Conservation (phyloP, 257 asterid genomes). For the Sherardia arvensis region DNA sequence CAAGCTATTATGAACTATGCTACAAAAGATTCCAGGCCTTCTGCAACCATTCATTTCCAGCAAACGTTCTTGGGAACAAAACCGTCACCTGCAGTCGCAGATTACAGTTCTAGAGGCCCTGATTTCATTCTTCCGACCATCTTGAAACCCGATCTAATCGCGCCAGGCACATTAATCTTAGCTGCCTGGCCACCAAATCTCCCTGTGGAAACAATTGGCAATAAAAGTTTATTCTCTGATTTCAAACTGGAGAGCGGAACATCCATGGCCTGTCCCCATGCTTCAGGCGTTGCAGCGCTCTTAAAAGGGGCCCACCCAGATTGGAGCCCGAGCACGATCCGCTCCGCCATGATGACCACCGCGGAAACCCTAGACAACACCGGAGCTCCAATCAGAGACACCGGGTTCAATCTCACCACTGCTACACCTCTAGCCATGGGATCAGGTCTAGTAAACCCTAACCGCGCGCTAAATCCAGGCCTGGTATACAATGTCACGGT, state of each 20-base stretch:
- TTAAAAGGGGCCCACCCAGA: constrained; percentile 16
- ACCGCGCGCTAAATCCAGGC: constrained; percentile 4
- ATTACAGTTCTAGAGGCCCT: constrained; percentile 13
- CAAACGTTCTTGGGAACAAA: constrained; percentile 7
- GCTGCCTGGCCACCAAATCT: constrained; percentile 6
- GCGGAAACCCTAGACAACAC: constrained; percentile 13
- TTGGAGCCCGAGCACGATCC: constrained; percentile 20
- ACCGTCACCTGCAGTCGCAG: constrained; percentile 12
- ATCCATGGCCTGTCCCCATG: constrained; percentile 20
- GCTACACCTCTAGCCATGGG: constrained; percentile 18
- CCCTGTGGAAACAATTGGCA: background rate
- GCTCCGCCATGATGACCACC: constrained; percentile 24
- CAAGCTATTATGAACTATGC: constrained; percentile 4
- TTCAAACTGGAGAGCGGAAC: constrained; percentile 2
- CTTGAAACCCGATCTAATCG: constrained; percentile 15
- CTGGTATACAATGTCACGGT: background rate
- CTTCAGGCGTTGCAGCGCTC: constrained; percentile 20
- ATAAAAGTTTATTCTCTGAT: background rate
- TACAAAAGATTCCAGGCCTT: background rate
- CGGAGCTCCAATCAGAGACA: constrained; percentile 9
- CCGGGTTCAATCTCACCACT: background rate
- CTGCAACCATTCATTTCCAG: constrained; percentile 11
- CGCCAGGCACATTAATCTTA: constrained; percentile 11
- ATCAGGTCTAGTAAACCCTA: constrained; percentile 10
- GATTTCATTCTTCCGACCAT: background rate